These are phyloP conservation scores for Camellia japonica DNA, from an alignment of 148 eudicot genomes.

Conservation along the genomic window DNA sequence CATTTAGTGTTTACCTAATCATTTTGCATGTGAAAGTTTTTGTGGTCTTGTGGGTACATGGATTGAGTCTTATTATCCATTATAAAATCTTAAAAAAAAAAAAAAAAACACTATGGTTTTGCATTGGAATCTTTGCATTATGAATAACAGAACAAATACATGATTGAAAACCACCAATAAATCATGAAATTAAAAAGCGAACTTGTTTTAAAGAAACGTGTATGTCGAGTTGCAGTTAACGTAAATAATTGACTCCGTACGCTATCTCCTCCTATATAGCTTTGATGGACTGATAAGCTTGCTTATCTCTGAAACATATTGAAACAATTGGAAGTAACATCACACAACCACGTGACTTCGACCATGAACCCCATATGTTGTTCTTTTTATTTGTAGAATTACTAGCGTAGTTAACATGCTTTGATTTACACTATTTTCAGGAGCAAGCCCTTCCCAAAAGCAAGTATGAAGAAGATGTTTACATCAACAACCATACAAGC, in stretches of 20 bases:
- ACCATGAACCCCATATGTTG: no score
- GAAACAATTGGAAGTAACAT: no score
- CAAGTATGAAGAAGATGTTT: slow-evolving; percentile 91
- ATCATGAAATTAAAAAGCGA: no score
- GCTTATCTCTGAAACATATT: no score
- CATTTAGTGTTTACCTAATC: no score
- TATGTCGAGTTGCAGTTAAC: no score
- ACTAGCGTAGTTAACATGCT: background rate
- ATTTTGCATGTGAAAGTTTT: background rate
- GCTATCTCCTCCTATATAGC: no score
- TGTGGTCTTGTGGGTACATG: background rate
- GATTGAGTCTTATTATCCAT: background rate
- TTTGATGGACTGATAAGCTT: no score
- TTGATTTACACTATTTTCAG: slow-evolving; percentile 25
- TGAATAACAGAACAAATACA: background rate
- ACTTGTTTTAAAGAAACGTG: no score
- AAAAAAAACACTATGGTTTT: background rate
- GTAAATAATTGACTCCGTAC: no score
- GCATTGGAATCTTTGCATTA: background rate
- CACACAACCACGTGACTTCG: no score
- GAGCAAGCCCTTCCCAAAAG: slow-evolving; percentile 72
- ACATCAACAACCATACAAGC: slow-evolving; percentile 65
- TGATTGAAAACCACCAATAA: background rate
- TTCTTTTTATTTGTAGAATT: background rate
- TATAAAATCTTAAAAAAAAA: background rate